Base-by-base conservation (phyloP, 768 basidiomycete genomes). In the Hericium erinaceus region DNA sequence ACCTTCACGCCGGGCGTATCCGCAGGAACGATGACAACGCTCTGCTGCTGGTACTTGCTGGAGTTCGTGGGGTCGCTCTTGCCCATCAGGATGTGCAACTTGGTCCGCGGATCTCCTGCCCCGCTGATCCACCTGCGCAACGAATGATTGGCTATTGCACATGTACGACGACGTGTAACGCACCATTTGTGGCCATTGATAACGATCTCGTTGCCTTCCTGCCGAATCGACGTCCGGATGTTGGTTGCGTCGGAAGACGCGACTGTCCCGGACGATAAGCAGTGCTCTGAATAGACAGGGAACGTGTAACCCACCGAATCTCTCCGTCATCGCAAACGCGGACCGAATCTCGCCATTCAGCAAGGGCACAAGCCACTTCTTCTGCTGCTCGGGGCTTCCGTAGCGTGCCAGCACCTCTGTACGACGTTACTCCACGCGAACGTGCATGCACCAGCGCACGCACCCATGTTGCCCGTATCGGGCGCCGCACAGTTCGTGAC, bases 381-480 rank as follows among this genome's bases (percentile, higher is more conserved):
- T 79, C 71, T 98, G 92, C 66, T 99, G 97, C 60, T 83, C 90
- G 1, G 84, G 81, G 28, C 84, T 87, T n/a, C 90, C 97, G 69
- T 95, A 99, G 57, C 89, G 82, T 38, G 97, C 97, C 58, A 99
- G 77, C 20, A 99, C 93, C 91, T 99, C 95, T 95, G 74, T 11
- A 0, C 56, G 57, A 54, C 16, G 26, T 44, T 24, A 41, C 28
- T 28, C 16, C 18, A 48, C 24, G 39, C 38, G 10, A 49, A 22
- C 11, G 41, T 44, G 50, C 40, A 48, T n/a, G 20, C 26, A 18
- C 37, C 33, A 4, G 7, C 4, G 22, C 8, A 70, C 81, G 39
- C 63, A 91, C 92, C 93, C 94, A 98, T 98, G 70, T 98, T 98
- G 1, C 95, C 95, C 15, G 95, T 98, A 71, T 98, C 95, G 33